phyloP scores from a whole-genome alignment of 2,329 filamentous ascomycete species.

The Xylaria sp. region DNA sequence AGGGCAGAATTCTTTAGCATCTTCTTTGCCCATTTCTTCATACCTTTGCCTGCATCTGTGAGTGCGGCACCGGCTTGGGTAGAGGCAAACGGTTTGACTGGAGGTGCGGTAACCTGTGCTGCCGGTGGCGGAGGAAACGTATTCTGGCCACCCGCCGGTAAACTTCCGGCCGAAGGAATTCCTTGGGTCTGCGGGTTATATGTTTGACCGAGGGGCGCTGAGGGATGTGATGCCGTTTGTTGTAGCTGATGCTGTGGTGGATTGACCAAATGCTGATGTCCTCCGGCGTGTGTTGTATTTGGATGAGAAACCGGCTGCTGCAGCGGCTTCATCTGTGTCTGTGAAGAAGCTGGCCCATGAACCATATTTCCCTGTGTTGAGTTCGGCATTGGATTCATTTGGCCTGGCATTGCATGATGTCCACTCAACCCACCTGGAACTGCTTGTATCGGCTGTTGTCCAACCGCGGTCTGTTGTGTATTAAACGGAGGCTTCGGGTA shows the following conservation, averaged over 20 bases:
- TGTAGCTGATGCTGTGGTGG: constrained; percentile 16
- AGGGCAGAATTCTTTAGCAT: constrained; percentile 44
- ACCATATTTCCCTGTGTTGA: constrained; percentile 17
- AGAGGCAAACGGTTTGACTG: constrained; percentile 41
- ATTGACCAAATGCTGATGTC: constrained; percentile 13
- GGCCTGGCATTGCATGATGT: constrained; percentile 11
- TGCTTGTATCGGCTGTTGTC: constrained; percentile 37
- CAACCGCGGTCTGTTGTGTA: constrained; percentile 29
- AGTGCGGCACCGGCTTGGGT: constrained; percentile 41
- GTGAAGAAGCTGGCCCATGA: constrained; percentile 27
- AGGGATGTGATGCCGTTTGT: constrained; percentile 9
- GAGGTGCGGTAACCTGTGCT: constrained; percentile 3
- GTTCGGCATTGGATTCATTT: constrained; percentile 29
- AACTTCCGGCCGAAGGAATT: constrained; percentile 7
- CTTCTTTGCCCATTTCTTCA: constrained; percentile 51
- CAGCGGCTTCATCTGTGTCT: constrained; percentile 30
- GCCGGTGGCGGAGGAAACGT: constrained; percentile 26
- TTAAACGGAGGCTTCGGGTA: constrained; percentile 30
- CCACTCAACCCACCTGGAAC: constrained; percentile 4
- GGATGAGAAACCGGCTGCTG: constrained; percentile 37
- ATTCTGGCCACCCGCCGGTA: constrained; percentile 13
- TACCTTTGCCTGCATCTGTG: constrained; percentile 43
- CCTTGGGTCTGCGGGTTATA: constrained; percentile 9
- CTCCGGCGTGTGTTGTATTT: constrained; percentile 8
- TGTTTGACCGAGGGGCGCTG: constrained; percentile 25